phyloP scores from a whole-genome alignment of 148 eudicot species.

The Rhododendron simsii region DNA sequence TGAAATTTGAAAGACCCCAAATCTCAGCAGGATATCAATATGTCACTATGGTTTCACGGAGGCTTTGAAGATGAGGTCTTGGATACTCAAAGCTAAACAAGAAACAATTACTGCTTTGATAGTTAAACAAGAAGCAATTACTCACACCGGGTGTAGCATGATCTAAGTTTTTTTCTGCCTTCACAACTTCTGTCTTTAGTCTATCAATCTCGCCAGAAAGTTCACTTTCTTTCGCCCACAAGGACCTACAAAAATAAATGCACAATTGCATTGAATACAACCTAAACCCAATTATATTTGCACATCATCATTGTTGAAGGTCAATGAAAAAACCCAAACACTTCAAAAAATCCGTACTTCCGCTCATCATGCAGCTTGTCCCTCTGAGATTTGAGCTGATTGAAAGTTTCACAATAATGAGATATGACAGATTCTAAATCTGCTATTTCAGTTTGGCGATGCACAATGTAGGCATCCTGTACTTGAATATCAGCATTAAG shows the following conservation, averaged over 20 bases:
- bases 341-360: constrained; percentile 47
- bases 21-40: background rate
- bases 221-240: constrained; percentile 85
- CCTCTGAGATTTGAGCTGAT: constrained; percentile 59
- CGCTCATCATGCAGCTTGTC: constrained; percentile 82
- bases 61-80: background rate
- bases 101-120: background rate
- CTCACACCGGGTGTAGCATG: constrained; percentile 98
- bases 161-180: constrained; percentile 92
- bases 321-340: background rate
- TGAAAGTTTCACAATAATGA: constrained; percentile 47
- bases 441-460: constrained; percentile 42
- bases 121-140: constrained; percentile 14
- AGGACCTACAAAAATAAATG: constrained; percentile 42
- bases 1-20: background rate
- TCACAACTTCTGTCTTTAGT: constrained; percentile 73
- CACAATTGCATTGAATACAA: background rate
- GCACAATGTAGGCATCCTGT: constrained; percentile 50
- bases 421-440: constrained; percentile 48
- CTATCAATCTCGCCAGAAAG: constrained; percentile 74
- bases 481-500: constrained; percentile 53
- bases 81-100: background rate
- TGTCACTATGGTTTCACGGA: background rate
- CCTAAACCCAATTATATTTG: background rate
- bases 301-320: background rate